Base-by-base conservation (phyloP, 257 asterid species). In the Nicotiana benthamiana region DNA sequence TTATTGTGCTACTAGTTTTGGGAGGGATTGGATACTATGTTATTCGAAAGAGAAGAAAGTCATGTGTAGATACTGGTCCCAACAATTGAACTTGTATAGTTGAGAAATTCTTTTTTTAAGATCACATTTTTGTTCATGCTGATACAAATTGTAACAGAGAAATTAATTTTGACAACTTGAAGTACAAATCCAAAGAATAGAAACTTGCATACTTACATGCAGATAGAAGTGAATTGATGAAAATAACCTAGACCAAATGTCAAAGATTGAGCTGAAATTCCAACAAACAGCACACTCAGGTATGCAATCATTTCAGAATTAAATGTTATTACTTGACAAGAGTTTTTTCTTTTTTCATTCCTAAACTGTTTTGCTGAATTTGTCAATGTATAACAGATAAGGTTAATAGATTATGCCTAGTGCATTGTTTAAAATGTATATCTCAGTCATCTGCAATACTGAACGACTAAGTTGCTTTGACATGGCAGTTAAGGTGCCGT, bases 11-110 rank as follows among this genome's bases (percentile, higher is more conserved):
- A 48, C 32, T 90, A 75, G 95, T 94, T 57, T 67, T 89, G 65
- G 93, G 88, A 27, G 97, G 94, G 56, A 30, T 93, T 77, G 94
- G 84, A 16, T 92, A 84, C 60, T 93, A 89, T 87, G 56, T 91
- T 4, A 34, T 92, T 61, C 79, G 79, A 75, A 93, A 81, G 87
- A 90, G 91, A 75, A 90, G 87, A 77, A 88, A 80, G 78, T 62
- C 83, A 30, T 26, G 79, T 18, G 40, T 34, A 20, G 60, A 60
- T 65, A 79, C 61, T 8, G 83, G 63, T 43, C 79, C 75, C 4
- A 32, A 20, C 6, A 74, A 79, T 30, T 83, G 82, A 80, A 9
- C 28, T 57, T 72, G 77, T 46, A 72, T 6, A 72, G 60, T 16
- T 46, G 15, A 46, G 48, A 72, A 51, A 51, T 51, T 43, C 48